Conservation (phyloP, 1,284 basidiomycete genomes). For the Papiliotrema laurentii region DNA sequence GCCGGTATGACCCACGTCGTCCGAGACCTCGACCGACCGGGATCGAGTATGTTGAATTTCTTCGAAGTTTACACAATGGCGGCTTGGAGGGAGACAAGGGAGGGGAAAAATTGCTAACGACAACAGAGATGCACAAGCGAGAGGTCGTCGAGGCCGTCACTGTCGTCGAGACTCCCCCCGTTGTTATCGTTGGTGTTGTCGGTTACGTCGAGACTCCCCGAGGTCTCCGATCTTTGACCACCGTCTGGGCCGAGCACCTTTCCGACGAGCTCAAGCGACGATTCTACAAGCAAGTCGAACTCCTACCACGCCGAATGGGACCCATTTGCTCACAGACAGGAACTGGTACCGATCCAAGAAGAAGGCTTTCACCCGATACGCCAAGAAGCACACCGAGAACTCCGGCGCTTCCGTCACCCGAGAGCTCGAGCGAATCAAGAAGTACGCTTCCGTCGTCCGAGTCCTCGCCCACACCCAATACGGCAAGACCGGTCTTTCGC, state of each 20-base stretch:
- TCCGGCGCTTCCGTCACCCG: conserved; percentile 86
- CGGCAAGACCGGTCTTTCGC: conserved; percentile 92
- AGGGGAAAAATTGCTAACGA: neutral
- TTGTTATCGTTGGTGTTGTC: conserved; percentile 97
- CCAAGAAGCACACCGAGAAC: conserved; percentile 98
- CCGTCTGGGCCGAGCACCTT: conserved; percentile 64
- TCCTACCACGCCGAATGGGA: neutral
- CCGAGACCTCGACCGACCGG: conserved; percentile 97
- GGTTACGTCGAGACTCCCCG: conserved; percentile 99
- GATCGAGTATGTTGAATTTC: conserved; percentile 69
- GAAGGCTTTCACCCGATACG: conserved; percentile 97
- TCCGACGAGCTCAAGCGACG: conserved; percentile 89
- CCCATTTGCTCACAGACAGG: conserved; percentile 33
- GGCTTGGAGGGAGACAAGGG: neutral
- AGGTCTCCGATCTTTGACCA: conserved; percentile 80
- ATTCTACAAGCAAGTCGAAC: conserved; percentile 77
- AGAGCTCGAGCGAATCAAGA: conserved; percentile 99
- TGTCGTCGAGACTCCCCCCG: conserved; percentile 93
- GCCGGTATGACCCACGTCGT: conserved; percentile 99
- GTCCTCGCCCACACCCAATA: conserved; percentile 99
- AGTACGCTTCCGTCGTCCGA: conserved; percentile 99
- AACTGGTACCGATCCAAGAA: conserved; percentile 99
- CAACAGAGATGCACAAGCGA: conserved; percentile 96
- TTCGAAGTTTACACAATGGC: neutral
- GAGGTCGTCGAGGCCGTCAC: conserved; percentile 99